Base-by-base conservation (phyloP, 2,329 filamentous ascomycete genomes). In the Penicillium sp. region DNA sequence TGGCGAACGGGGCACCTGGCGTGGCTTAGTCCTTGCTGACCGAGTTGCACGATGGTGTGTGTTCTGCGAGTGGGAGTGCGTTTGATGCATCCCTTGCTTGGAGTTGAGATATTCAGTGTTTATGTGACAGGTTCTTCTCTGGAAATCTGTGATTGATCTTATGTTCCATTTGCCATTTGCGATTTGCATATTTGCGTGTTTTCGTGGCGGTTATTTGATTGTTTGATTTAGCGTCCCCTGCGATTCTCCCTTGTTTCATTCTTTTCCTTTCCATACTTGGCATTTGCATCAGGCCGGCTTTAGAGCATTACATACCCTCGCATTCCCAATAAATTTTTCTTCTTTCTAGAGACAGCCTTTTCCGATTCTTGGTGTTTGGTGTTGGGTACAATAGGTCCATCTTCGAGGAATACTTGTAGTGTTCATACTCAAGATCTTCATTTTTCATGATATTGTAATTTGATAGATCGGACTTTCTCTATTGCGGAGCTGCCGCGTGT, bases 21-120 rank as follows among this genome's bases (percentile, higher is more conserved):
- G 87, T 58, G 86, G 85, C 0, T 71, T 89, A 30, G 87, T 89
- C 56, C 76, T 89, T 43, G 87, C 87, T 10, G 87, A 89, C 77
- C 80, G 87, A 33, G 87, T 83, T 68, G 87, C 87, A 13, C 81
- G 86, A 57, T 89, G 87, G 87, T 89, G 87, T 71, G 87, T 89
- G n/a, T 89, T 87, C 75, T 86, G 83, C 43, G 86, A 89, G 73
- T 89, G 87, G 87, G 84, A 86, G 68, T 85, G 84, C 75, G 77
- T 81, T 62, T 85, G 69, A 80, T 68, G 25, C 55, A 40, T 57
- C 42, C 42, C 53, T 54, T 25, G 11, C 42, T 48, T 42, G 26
- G 49, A 38, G 42, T 52, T 61, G 33, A 53, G 42, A 52, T 63
- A 45, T 54, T 25, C 37, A 49, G 52, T 38, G 49, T 55, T 56